phyloP scores from a whole-genome alignment of 352 stramenopile species.

The Peronospora belbahrii region DNA sequence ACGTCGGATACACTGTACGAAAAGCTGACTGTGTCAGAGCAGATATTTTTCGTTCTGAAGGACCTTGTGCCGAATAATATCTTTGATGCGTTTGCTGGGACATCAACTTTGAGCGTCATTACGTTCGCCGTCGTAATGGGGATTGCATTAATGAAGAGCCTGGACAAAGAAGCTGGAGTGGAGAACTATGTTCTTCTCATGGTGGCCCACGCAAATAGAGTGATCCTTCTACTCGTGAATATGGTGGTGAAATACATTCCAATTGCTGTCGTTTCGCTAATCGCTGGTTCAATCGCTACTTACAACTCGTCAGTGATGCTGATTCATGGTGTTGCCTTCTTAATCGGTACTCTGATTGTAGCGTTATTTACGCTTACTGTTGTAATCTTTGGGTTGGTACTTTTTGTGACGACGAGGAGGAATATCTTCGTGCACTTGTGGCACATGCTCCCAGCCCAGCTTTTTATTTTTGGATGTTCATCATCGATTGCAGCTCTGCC shows the following conservation, averaged over 20 bases:
- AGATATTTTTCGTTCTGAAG: too few species aligned
- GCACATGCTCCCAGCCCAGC: constrained; percentile 59
- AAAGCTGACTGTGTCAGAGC: constrained; percentile 49
- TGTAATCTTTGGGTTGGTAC: constrained; percentile 37
- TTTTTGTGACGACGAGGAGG: constrained; percentile 48
- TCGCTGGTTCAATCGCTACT: constrained; percentile 52
- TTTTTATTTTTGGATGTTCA: constrained; percentile 73
- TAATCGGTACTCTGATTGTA: constrained; percentile 37
- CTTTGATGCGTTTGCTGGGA: constrained; percentile 45
- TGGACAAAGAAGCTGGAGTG: constrained; percentile 36
- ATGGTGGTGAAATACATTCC: constrained; percentile 58
- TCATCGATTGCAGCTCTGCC: constrained; percentile 77
- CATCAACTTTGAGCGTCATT: constrained; percentile 61
- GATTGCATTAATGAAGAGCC: constrained; percentile 52
- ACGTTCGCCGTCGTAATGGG: constrained; percentile 66
- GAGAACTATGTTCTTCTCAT: constrained; percentile 66
- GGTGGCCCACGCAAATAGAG: constrained; percentile 55
- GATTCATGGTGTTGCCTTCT: constrained; percentile 41
- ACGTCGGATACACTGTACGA: constrained; percentile 28
- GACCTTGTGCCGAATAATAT: constrained; percentile 68
- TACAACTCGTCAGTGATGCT: constrained; percentile 40
- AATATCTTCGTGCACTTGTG: constrained; percentile 66
- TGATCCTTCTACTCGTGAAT: constrained; percentile 68
- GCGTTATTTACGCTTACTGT: constrained; percentile 45
- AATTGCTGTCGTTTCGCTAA: constrained; percentile 64